phyloP scores from a whole-genome alignment of 805 yeast species.

The Sugiyamaella lignohabitans region DNA sequence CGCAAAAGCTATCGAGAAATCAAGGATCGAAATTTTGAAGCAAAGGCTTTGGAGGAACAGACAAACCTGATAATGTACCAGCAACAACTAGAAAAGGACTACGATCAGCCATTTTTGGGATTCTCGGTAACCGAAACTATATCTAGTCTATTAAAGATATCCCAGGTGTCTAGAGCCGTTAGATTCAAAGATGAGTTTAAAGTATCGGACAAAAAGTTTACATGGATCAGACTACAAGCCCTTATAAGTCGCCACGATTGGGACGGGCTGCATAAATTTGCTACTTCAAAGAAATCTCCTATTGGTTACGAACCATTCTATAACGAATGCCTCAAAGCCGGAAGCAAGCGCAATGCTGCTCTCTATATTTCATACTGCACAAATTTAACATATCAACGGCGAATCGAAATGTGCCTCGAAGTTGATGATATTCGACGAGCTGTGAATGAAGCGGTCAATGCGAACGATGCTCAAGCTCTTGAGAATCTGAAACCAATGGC shows the following conservation, averaged over 20 bases:
- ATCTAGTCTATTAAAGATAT: constrained; percentile 37
- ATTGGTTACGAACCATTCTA: constrained; percentile 67
- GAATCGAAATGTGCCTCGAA: constrained; percentile 44
- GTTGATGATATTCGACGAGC: constrained; percentile 42
- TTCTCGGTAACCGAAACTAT: constrained; percentile 46
- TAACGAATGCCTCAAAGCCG: constrained; percentile 45
- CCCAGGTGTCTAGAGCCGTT: constrained; percentile 46
- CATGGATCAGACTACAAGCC: constrained; percentile 47
- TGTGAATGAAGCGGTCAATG: constrained; percentile 27
- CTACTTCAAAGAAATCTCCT: constrained; percentile 49
- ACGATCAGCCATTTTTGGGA: constrained; percentile 36
- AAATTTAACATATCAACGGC: constrained; percentile 39
- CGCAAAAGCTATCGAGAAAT: constrained; percentile 32
- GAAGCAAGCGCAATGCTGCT: constrained; percentile 54
- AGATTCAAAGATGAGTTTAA: constrained; percentile 48
- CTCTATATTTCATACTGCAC: constrained; percentile 50
- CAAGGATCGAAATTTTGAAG: constrained; percentile 33
- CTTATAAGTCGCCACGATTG: constrained; percentile 45
- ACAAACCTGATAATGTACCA: constrained; percentile 40
- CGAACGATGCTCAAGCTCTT: constrained; percentile 22
- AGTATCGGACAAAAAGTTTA: constrained; percentile 50
- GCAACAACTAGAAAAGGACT: constrained; percentile 38
- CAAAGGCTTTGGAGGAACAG: constrained; percentile 41
- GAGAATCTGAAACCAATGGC: constrained; percentile 18
- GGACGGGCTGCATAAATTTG: constrained; percentile 50